Evolutionary conservation across 768 basidiomycete species (phyloP).

Genomic region (Xerocomellus chrysenteron): DNA sequence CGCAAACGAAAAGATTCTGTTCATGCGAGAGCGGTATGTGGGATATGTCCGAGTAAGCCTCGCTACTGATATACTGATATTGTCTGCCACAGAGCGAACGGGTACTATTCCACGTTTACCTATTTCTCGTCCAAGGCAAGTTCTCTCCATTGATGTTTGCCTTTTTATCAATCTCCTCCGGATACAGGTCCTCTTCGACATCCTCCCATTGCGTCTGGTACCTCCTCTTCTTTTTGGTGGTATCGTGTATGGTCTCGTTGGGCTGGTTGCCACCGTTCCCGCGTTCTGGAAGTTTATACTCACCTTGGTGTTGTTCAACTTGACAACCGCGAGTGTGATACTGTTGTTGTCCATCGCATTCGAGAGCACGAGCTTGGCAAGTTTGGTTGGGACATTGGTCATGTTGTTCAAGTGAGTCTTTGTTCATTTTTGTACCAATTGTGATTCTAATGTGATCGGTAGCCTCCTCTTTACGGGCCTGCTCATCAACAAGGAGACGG

Average conservation of each 20-base stretch:
- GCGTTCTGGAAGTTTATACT: constrained; percentile 99
- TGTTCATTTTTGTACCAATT: constrained; percentile 1
- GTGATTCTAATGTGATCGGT: constrained; percentile 6
- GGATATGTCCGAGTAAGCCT: background rate
- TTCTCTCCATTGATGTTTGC: background rate
- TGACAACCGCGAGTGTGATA: constrained; percentile 92
- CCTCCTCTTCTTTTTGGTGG: constrained; percentile 95
- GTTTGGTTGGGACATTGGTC: constrained; percentile 88
- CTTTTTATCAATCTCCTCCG: background rate
- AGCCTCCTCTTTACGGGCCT: constrained; percentile 95
- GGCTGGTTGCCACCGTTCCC: constrained; percentile 85
- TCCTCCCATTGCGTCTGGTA: constrained; percentile 89
- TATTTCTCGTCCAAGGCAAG: constrained; percentile 92
- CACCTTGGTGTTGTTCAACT: constrained; percentile 92
- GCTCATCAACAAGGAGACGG: constrained; percentile 89
- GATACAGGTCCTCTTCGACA: constrained; percentile 86
- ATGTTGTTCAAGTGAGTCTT: constrained; percentile 95
- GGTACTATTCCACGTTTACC: constrained; percentile 95
- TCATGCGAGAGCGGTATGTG: constrained; percentile 93
- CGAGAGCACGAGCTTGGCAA: constrained; percentile 83
- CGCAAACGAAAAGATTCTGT: constrained; percentile 91
- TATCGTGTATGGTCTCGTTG: constrained; percentile 93
- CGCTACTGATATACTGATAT: background rate
- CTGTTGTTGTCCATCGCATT: constrained; percentile 89
- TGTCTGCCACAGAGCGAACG: constrained; percentile 68